Base-by-base conservation (phyloP, 139 green algal genomes). In the Limnomonas spitsbergensis region DNA sequence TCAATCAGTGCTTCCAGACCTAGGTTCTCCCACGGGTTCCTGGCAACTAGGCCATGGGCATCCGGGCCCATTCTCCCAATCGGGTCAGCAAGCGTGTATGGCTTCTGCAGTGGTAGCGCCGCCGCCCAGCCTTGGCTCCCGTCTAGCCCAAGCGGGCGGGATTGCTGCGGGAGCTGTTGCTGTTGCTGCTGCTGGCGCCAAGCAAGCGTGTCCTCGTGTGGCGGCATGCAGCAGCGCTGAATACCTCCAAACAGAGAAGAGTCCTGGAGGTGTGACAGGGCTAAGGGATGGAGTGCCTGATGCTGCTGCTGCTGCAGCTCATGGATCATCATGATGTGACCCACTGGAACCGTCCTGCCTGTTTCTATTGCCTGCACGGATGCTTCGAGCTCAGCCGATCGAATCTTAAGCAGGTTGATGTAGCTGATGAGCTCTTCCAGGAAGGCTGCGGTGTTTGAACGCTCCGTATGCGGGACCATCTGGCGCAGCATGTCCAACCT, bases 381-480 rank as follows among this genome's bases (percentile, higher is more conserved):
- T 36, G 69, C 38, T 37, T 91, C 84, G 7, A 91, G 82, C 36
- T 88, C 79, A 1, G 53, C 7, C 20, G 80, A 77, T 4, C 80
- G 80, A 31, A 70, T 69, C 76, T 86, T 86, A 24, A 96, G 77
- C 1, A 6, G 1, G 39, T 90, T 67, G 32, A 97, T 89, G 75
- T 95, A 95, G 36, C 80, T 88, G 69, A 95, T 88, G 2, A 73
- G 42, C 36, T 74, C 54, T 35, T 80, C 54, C 26, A 74, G 29
- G 36, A 74, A 80, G 3, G 37, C n/a, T 20, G 53, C 91, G 2
- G 93, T 97, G 88, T 97, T 97, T 37, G 91, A 86, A 0, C 93
- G 86, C 79, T 97, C 93, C 0, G 87, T 80, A 75, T 97, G 91
- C 0, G 93, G 93, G 70, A 96, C 91, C 2, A 96, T 54, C 66